Base-by-base conservation (phyloP, 2,329 filamentous ascomycete species). In the Fusarium sublunatum region DNA sequence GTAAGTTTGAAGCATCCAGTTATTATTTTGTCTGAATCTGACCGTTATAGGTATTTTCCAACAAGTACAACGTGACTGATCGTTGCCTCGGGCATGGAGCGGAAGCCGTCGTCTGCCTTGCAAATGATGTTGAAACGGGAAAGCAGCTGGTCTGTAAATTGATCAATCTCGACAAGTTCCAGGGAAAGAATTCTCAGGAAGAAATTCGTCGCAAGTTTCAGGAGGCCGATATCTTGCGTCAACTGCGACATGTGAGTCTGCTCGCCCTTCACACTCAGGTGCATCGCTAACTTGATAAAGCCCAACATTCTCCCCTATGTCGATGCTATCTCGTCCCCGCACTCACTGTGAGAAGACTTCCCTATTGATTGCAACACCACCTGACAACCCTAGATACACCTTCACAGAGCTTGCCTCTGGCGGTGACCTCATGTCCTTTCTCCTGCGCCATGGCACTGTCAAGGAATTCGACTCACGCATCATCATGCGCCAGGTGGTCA, bases 91-190 rank as follows among this genome's bases (percentile, higher is more conserved):
- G 78, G 2, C 67, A 73, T 31, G 78, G 78, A 3, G 70, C 74
- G 22, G 75, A 79, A 56, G 78, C 72, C 12, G 60, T 68, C 13
- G 76, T 79, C 11, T 76, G 75, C 43, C 66, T 79, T 7, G 75
- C 77, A 7, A 71, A 82, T 3, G 81, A 90, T 13, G 72, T 77
- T 24, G 73, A 72, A 7, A 84, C 82, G 0, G 78, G 81, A 34
- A 81, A 80, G 52, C 90, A 92, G 67, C 64, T 91, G 19, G 88
- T 88, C 10, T 92, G 90, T 77, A 92, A 92, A 68, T 74, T 91
- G 8, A 77, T 91, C 47, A 78, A 84, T 49, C 68, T 89, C 3
- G 76, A 78, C 29, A 64, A 64, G 6, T 46, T 75, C 5, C 60
- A 65, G 49, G 70, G 49, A 40, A 70, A 61, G 51, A 70, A 67